phyloP scores from a whole-genome alignment of 495 filamentous ascomycete genomes.

The Neurospora sp. region DNA sequence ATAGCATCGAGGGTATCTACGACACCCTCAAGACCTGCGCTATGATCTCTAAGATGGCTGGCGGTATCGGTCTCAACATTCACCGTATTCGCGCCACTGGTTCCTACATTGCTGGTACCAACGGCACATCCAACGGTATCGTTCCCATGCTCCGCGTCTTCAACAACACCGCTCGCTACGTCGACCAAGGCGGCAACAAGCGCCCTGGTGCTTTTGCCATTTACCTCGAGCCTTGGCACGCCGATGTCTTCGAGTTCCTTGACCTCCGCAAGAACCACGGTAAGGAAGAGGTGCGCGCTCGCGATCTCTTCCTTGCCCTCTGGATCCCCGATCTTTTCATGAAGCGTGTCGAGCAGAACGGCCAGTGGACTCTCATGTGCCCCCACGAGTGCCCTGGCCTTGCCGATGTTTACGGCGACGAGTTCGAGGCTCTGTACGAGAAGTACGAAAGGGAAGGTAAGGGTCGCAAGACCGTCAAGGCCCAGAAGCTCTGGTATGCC shows the following conservation, averaged over 20 bases:
- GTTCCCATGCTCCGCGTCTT: conserved; percentile 96
- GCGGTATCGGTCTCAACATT: conserved; percentile 91
- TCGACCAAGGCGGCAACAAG: conserved; percentile 99
- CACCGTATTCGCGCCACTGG: conserved; percentile 94
- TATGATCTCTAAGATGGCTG: conserved; percentile 98
- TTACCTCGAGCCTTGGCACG: conserved; percentile 99
- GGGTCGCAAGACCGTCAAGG: conserved; percentile 83
- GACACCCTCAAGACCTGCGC: conserved; percentile 98
- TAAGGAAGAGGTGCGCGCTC: conserved; percentile 94
- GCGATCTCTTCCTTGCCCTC: conserved; percentile 93
- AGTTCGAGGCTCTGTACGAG: conserved; percentile 92
- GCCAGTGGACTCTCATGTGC: conserved; percentile 94
- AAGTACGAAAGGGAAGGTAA: conserved; percentile 85
- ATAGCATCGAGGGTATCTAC: conserved; percentile 99
- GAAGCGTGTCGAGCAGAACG: conserved; percentile 95
- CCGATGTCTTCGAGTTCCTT: conserved; percentile 93
- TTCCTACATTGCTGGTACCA: conserved; percentile 95
- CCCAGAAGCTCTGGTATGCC: conserved; percentile 98
- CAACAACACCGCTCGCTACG: conserved; percentile 98
- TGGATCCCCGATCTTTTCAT: conserved; percentile 99
- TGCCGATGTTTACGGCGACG: conserved; percentile 92
- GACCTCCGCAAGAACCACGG: conserved; percentile 98
- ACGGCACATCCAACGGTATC: conserved; percentile 94
- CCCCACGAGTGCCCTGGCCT: conserved; percentile 91
- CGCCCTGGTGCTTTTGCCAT: conserved; percentile 96